Evolutionary conservation across 139 green algal genomes (phyloP), one percentile per base, ranked within the genome.

Genomic region (Marvania coccoides): DNA sequence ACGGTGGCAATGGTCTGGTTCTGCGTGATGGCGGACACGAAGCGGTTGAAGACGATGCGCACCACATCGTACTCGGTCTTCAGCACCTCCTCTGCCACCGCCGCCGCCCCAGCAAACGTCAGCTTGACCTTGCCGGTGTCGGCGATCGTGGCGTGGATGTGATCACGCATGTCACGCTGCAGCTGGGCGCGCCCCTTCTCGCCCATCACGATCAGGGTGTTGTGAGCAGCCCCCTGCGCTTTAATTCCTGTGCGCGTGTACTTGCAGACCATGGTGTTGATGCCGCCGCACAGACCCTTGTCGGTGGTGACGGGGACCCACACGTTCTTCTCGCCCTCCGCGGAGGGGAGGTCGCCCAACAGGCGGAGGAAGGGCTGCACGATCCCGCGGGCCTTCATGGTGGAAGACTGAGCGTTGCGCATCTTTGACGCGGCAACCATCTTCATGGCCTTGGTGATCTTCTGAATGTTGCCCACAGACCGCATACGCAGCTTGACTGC

Each of bases 371-470:
- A 86, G 0, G 94, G 94, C 56, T 84, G 47, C 12, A 88, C 81
- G 9, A 98, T 86, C 40, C 89, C 90, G 1, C 91, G 81, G 2
- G 87, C 92, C 42, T 90, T 74, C 71, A 88, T 81, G 13, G 87
- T 87, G 24, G 69, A 70, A 0, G 65, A 58, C 79, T 97, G 88
- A 8, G 93, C 95, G 26, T 80, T 83, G 28, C 88, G 78, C 88
- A 99, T 95, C 77, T 98, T 98, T 24, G 89, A 95, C 14, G 95
- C 95, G n/a, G 95, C 95, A 73, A 99, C 95, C 90, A 99, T 97
- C 88, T 99, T 99, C 95, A 99, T 99, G 70, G 95, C 95, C 67
- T 91, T 95, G 7, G 95, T 99, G 80, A 99, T 99, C 77, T 99
- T 99, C 61, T 92, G 81, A 33, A 98, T 99, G 80, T 96, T 98